Evolutionary conservation across 2,329 filamentous ascomycete genomes (phyloP), one percentile per base, ranked within the genome.

Genomic region (Diplodia mutila): DNA sequence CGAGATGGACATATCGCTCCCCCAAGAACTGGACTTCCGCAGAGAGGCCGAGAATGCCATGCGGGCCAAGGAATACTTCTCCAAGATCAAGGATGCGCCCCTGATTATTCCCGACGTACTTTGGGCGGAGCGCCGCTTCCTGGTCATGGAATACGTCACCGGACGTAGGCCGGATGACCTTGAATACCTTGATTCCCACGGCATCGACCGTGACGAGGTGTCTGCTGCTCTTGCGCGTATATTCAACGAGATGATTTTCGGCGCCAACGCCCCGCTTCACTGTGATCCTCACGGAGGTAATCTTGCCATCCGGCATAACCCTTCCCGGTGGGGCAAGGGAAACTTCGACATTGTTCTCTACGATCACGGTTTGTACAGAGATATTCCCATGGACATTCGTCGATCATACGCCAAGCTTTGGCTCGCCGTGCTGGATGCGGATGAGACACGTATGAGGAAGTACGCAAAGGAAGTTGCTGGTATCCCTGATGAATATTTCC

Each of bases 221-320:
- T 97, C 94, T 0, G 94, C 94, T 1, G 91, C 93, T 0, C 84
- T 99, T 4, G 91, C 95, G 0, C 89, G 90, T 68, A 93, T 99
- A 68, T 99, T 99, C 85, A 99, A 99, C 83, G 94, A 98, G 78
- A 99, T 99, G 95, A 97, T 99, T 72, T 99, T 99, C 72, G 94
- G 94, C 59, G 87, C 90, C 64, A 86, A 90, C 68, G 94, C 94
- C 0, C 93, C 95, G 0, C 82, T 99, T 48, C 95, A 99, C 81
- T 99, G 95, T 80, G 95, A 99, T 76, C 95, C 95, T 0, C 95
- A 99, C 75, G 95, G 94, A 57, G 95, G 95, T 54, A 99, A 99
- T 75, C 91, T 99, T 66, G 94, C 95, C 25, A 93, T 99, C 69
- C 89, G 94, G 51, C 89, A 92, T 77, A 95, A 94, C 75, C 78